Percentiles rank a stretch among this genome's conserved stretches.
These are phyloP conservation scores for Aspergillus eucalypticola DNA, from an alignment of 2,329 filamentous ascomycete species.

Conservation along the genomic window DNA sequence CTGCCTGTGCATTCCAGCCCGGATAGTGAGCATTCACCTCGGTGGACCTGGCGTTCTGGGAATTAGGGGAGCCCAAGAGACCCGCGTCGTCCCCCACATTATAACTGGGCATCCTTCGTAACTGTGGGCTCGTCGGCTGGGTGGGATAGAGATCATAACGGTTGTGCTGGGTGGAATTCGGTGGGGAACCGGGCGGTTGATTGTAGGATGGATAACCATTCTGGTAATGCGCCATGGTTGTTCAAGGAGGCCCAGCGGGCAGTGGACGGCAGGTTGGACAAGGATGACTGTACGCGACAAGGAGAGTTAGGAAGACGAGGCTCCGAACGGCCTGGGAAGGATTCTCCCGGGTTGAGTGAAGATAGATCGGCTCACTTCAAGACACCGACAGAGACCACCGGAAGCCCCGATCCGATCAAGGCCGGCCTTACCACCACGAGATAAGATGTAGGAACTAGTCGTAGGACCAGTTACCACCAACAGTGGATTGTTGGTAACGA, in stretches of 20 bases:
- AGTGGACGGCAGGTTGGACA: background rate
- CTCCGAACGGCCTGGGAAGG: background rate
- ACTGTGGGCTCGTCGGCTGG: slow-evolving; percentile 43
- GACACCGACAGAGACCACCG: background rate
- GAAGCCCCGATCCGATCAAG: background rate
- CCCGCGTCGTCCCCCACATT: slow-evolving; percentile 71
- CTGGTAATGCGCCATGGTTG: slow-evolving; percentile 57
- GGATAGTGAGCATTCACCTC: slow-evolving; percentile 38
- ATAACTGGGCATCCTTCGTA: slow-evolving; percentile 67
- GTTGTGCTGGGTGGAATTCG: slow-evolving; percentile 29
- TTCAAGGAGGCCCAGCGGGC: slow-evolving; percentile 7
- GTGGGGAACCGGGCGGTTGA: slow-evolving; percentile 33
- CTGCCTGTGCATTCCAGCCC: slow-evolving; percentile 41
- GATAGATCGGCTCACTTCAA: background rate
- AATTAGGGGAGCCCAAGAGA: slow-evolving; percentile 45
- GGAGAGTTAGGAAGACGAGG: background rate
- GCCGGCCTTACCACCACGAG: background rate
- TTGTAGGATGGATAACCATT: slow-evolving; percentile 52
- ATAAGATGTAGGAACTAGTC: background rate
- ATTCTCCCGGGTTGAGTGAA: background rate
- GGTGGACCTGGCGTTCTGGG: slow-evolving; percentile 32
- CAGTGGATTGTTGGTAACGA: slow-evolving; percentile 4
- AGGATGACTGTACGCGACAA: slow-evolving; percentile 4
- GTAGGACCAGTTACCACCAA: background rate
- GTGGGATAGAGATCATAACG: slow-evolving; percentile 46